These are phyloP conservation scores for Leishmania major DNA, from an alignment of 208 protist species.

Conservation along the genomic window DNA sequence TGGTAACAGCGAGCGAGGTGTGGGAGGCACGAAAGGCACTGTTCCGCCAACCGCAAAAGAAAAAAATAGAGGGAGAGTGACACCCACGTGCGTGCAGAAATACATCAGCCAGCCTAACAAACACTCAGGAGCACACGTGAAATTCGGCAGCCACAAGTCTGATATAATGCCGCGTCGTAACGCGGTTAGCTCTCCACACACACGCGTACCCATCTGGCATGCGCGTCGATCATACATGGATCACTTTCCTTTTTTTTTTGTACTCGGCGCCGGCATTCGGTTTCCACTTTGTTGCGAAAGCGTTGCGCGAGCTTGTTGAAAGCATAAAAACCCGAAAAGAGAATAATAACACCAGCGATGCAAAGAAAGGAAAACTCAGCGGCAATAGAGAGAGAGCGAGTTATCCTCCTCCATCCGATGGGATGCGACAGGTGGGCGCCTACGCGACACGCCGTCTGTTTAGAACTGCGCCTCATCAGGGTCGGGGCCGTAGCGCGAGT, in stretches of 20 bases:
- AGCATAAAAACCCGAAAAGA: background rate
- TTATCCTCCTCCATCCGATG: background rate
- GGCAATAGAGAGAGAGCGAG: background rate
- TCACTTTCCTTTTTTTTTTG: background rate
- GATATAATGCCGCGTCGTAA: background rate
- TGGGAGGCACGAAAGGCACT: background rate
- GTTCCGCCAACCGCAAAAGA: background rate
- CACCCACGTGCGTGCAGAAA: background rate
- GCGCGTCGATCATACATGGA: background rate
- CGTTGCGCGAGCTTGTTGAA: background rate
- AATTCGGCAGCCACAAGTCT: background rate
- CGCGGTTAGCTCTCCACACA: background rate
- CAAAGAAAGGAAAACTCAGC: too few species aligned
- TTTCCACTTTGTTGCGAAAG: background rate
- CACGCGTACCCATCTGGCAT: background rate
- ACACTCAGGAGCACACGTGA: background rate
- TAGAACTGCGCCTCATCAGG: conserved; percentile 38
- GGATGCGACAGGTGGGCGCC: background rate
- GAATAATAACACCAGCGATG: background rate
- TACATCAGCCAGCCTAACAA: background rate
- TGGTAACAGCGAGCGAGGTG: background rate
- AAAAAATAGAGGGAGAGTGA: background rate
- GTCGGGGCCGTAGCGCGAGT: conserved; percentile 44
- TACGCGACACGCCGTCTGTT: background rate
- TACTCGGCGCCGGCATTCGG: background rate